phyloP scores from a whole-genome alignment of 2,329 filamentous ascomycete species.

The Ophiostoma ulmi region DNA sequence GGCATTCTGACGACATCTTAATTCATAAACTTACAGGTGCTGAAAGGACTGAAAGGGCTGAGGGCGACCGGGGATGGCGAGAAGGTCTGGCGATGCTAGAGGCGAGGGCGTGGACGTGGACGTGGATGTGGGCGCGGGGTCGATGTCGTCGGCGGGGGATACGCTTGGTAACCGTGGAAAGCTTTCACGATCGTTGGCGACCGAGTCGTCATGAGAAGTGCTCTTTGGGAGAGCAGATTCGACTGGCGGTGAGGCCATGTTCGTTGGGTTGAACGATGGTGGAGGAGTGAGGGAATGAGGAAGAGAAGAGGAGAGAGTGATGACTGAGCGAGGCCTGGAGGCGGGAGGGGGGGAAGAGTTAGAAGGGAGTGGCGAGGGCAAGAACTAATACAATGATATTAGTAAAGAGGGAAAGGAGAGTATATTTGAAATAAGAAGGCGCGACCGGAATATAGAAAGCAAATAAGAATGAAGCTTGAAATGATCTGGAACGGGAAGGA shows the following conservation, averaged over 20 bases:
- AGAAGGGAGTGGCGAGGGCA: not conserved
- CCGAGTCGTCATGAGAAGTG: not conserved
- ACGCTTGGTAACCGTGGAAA: not conserved
- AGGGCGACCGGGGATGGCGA: not conserved
- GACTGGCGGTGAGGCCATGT: not conserved
- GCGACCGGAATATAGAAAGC: conserved; percentile 1
- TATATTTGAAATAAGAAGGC: not conserved
- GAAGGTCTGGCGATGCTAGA: not conserved
- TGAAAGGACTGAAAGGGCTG: not conserved
- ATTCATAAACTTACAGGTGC: not conserved
- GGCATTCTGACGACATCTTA: not conserved
- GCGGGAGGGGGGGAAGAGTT: no score
- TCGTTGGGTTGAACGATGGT: not conserved
- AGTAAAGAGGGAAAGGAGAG: not conserved
- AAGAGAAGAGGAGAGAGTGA: no score
- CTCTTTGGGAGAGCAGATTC: not conserved
- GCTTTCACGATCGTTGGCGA: not conserved
- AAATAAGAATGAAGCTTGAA: conserved; percentile 4
- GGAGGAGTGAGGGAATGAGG: not conserved
- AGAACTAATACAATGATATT: not conserved
- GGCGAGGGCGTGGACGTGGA: not conserved
- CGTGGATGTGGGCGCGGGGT: conserved; percentile 1
- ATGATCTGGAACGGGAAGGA: not conserved
- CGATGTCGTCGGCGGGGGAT: not conserved
- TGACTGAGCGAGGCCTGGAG: no score